A percentile compares a stretch with the other conserved stretches of the same genome.
These are phyloP conservation scores for Aureobasidium lini DNA, from an alignment of 2,329 filamentous ascomycete genomes.

Conservation along the genomic window DNA sequence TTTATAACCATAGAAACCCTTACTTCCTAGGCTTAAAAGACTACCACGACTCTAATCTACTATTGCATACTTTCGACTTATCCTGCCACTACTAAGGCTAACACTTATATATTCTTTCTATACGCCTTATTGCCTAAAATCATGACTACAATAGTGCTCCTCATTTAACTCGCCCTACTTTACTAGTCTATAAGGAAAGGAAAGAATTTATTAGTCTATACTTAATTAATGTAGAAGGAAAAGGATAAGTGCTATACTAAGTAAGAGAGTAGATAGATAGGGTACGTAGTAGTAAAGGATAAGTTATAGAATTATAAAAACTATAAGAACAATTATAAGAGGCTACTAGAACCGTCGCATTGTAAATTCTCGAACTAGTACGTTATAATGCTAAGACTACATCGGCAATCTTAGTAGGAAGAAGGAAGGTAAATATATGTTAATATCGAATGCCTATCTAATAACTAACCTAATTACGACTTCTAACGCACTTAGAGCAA, in stretches of 20 bases:
- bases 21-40: no score
- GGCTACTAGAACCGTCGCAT: background rate
- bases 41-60: no score
- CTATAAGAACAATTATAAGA: background rate
- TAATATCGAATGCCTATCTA: background rate
- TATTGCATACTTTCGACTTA: no score
- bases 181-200: background rate
- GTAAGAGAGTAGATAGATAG: background rate
- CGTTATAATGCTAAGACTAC: background rate
- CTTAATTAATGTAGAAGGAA: background rate
- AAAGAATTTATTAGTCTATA: background rate
- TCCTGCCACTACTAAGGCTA: no score
- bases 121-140: no score
- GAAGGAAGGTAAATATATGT: no score
- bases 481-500: background rate
- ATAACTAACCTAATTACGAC: background rate
- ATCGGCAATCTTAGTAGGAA: background rate
- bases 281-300: background rate
- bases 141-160: no score
- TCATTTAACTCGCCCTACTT: no score
- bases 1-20: no score
- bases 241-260: background rate
- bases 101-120: no score
- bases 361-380: background rate
- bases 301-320: background rate